phyloP scores from a whole-genome alignment of 2,329 filamentous ascomycete genomes.

The Annulohypoxylon truncatum region DNA sequence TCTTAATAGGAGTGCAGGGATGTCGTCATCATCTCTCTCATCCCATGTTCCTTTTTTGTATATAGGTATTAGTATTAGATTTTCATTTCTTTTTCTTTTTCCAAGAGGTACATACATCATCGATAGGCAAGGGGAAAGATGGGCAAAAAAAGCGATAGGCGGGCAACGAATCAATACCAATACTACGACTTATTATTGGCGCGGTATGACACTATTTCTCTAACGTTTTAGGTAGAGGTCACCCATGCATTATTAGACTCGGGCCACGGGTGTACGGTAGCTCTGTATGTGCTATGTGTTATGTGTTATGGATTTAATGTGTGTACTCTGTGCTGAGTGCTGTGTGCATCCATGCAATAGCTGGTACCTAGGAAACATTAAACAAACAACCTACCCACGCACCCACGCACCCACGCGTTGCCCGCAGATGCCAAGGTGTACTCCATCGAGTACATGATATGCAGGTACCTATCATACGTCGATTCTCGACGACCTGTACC shows the following conservation, averaged over 20 bases:
- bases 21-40: slow-evolving; percentile 6
- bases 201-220: slow-evolving; percentile 40
- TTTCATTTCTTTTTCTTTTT: background rate
- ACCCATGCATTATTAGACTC: slow-evolving; percentile 40
- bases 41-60: slow-evolving; percentile 15
- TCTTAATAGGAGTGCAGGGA: slow-evolving; percentile 7
- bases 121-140: slow-evolving; percentile 20
- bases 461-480: slow-evolving; percentile 17
- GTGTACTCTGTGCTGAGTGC: background rate
- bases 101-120: slow-evolving; percentile 6
- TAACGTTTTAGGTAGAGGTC: slow-evolving; percentile 40
- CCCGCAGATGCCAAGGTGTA: slow-evolving; percentile 15
- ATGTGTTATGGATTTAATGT: background rate
- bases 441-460: slow-evolving; percentile 11
- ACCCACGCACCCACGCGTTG: slow-evolving; percentile 16
- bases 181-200: slow-evolving; percentile 39
- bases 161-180: slow-evolving; percentile 28
- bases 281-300: background rate
- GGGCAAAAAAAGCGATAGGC: slow-evolving; percentile 18
- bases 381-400: background rate
- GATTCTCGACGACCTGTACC: slow-evolving; percentile 8
- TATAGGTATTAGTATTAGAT: slow-evolving; percentile 7
- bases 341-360: background rate
- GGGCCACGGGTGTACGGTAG: slow-evolving; percentile 27
- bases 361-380: background rate